Evolutionary conservation across 1,284 basidiomycete species (phyloP), one percentile per base, ranked within the genome.

Genomic region (Veloboletus limbatus): DNA sequence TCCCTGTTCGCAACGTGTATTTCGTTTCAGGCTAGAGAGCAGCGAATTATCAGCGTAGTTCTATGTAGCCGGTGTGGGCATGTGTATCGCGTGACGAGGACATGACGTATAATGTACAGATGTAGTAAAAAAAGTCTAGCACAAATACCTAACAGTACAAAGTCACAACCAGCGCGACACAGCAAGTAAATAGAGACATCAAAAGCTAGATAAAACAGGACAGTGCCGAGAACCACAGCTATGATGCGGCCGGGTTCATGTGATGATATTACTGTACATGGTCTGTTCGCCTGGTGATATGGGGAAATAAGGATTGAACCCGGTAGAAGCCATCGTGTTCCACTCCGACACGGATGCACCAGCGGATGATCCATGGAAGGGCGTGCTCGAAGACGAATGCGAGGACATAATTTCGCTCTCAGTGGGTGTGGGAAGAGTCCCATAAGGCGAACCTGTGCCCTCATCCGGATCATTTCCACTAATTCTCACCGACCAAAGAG

Each of bases 301-400:
- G 40, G 83, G 77, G 59, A 87, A 87, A 63, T 87, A 87, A 11
- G 82, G 73, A 50, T 82, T 84, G 67, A 84, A 87, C 31, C 75
- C 76, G 21, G 74, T 63, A 30, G 74, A 69, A 20, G 75, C 68
- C 54, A 82, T 71, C 47, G 75, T 70, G 45, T 73, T 76, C 82
- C 82, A 85, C 63, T 84, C 79, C 49, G 79, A 76, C 24, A 77
- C 76, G 37, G 77, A 73, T 51, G 54, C 48, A 65, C 55, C 60
- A 51, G 60, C 58, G 56, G 65, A 65, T 54, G 65, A 54, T 49
- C 60, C 57, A 55, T 68, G 63, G 61, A 69, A 70, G 50, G 69
- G 68, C 48, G 76, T 77, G 57, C 60, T 80, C 48, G 83, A 81
- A 37, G 81, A 76, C 42, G 82, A 83, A 52, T 83, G 71, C 5